phyloP scores from a whole-genome alignment of 768 basidiomycete genomes.

The Auricularia heimuer region DNA sequence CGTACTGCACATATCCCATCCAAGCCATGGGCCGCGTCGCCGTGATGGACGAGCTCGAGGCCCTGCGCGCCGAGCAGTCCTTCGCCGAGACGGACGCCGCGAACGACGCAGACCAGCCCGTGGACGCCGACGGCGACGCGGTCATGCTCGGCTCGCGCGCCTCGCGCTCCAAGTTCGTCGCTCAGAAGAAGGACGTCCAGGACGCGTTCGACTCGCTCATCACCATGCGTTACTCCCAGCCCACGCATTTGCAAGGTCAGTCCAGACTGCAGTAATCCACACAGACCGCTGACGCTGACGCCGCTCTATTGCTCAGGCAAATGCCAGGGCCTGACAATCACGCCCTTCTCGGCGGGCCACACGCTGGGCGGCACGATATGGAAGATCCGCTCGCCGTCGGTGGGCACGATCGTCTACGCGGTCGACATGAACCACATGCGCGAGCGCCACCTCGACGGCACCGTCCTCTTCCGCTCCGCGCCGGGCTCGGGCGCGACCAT shows the following conservation, averaged over 20 bases:
- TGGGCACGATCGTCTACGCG: constrained; percentile 91
- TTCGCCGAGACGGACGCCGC: constrained; percentile 16
- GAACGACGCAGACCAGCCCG: constrained; percentile 13
- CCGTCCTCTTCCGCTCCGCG: constrained; percentile 62
- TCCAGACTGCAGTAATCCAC: constrained; percentile 6
- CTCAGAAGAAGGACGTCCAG: constrained; percentile 76
- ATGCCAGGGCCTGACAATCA: constrained; percentile 87
- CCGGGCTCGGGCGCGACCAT: constrained; percentile 39
- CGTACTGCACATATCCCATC: constrained; percentile 90
- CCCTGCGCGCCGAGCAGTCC: constrained; percentile 59
- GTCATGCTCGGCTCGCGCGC: constrained; percentile 5
- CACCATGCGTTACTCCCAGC: constrained; percentile 89
- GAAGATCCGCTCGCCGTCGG: constrained; percentile 97
- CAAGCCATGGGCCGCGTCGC: constrained; percentile 93
- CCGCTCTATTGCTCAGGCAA: constrained; percentile 41
- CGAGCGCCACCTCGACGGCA: constrained; percentile 91
- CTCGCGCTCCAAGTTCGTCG: constrained; percentile 49
- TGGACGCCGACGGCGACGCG: constrained; percentile 15
- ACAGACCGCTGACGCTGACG: no score
- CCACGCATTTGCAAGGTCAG: constrained; percentile 85
- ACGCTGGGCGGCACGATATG: constrained; percentile 94
- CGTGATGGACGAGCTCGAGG: constrained; percentile 79
- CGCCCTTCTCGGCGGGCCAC: constrained; percentile 91
- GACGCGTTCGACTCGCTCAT: constrained; percentile 90
- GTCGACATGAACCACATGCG: constrained; percentile 93